Percentiles rank a stretch among this genome's conserved stretches.
Evolutionary conservation across 2,329 filamentous ascomycete species (phyloP).

Genomic region (Daldinia sp.): DNA sequence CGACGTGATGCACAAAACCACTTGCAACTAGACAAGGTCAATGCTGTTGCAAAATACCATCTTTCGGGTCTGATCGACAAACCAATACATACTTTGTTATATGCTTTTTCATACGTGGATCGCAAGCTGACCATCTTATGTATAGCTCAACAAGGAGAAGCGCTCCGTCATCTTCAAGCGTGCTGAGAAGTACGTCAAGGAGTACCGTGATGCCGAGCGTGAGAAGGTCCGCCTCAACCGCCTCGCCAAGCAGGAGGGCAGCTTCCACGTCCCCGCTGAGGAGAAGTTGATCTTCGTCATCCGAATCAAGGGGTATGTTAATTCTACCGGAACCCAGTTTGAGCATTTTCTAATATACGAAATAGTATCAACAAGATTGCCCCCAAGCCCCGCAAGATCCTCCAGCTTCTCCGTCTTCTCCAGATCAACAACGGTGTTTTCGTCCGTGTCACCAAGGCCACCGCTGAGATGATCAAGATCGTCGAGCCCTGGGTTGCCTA

Average conservation of each 20-base stretch:
- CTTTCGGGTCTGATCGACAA: conserved; percentile 94
- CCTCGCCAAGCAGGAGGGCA: conserved; percentile 88
- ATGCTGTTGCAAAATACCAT: conserved; percentile 99
- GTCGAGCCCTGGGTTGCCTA: conserved; percentile 99
- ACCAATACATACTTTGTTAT: conserved; percentile 34
- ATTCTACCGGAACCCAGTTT: neutral
- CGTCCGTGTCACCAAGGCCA: conserved; percentile 97
- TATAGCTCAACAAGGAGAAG: conserved; percentile 97
- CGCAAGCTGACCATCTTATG: conserved; percentile 50
- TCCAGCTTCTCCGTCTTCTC: conserved; percentile 98
- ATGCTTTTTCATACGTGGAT: conserved; percentile 15
- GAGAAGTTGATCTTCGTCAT: conserved; percentile 96
- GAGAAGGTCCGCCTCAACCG: conserved; percentile 96
- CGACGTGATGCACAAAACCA: conserved; percentile 86
- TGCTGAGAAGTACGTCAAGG: conserved; percentile 99
- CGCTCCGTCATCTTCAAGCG: conserved; percentile 99
- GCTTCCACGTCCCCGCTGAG: conserved; percentile 94
- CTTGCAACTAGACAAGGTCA: conserved; percentile 94
- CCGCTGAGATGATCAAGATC: conserved; percentile 94
- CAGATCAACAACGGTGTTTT: conserved; percentile 99
- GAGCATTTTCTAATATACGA: conserved; percentile 25
- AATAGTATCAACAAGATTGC: conserved; percentile 99
- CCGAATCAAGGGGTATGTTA: conserved; percentile 91
- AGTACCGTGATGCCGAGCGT: conserved; percentile 98
- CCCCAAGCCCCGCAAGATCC: conserved; percentile 99